Percentiles rank a stretch among this genome's conserved stretches.
phyloP scores from a whole-genome alignment of 75 land plant species.

The Cryptomeria japonica region DNA sequence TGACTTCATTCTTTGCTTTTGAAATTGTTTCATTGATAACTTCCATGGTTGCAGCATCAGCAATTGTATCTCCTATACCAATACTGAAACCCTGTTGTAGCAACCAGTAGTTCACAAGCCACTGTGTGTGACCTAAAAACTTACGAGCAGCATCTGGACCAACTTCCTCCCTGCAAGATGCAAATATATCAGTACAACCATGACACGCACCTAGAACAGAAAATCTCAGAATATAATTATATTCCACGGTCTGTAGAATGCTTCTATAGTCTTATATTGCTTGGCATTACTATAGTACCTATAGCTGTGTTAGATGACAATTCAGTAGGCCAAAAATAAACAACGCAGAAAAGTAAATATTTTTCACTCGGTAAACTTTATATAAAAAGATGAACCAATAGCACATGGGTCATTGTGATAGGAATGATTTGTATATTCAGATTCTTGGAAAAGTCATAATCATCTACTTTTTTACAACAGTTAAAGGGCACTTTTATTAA shows the following conservation, averaged over 20 bases:
- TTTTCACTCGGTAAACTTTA: too few species aligned
- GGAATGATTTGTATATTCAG: too few species aligned
- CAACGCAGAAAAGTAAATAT: not conserved
- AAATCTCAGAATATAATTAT: not conserved
- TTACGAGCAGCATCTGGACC: constrained; percentile 99
- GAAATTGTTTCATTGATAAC: constrained; percentile 91
- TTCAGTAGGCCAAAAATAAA: not conserved
- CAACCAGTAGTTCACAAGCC: constrained; percentile 99
- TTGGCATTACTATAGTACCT: not conserved
- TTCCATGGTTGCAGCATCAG: constrained; percentile 96
- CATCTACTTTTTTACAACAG: too few species aligned
- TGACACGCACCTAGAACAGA: not conserved
- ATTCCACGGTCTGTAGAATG: not conserved
- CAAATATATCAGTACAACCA: not conserved
- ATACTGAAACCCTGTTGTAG: constrained; percentile 95
- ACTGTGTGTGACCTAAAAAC: constrained; percentile 96
- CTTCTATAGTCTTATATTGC: not conserved
- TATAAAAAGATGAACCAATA: too few species aligned
- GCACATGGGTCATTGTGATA: too few species aligned
- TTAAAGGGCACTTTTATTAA: too few species aligned
- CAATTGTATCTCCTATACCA: constrained; percentile 99
- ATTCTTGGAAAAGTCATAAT: too few species aligned
- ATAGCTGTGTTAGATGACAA: not conserved
- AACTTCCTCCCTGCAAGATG: constrained; percentile 86
- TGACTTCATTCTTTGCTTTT: constrained; percentile 90